Evolutionary conservation across 805 yeast species (phyloP).

Genomic region (Candida ipomoeae): DNA sequence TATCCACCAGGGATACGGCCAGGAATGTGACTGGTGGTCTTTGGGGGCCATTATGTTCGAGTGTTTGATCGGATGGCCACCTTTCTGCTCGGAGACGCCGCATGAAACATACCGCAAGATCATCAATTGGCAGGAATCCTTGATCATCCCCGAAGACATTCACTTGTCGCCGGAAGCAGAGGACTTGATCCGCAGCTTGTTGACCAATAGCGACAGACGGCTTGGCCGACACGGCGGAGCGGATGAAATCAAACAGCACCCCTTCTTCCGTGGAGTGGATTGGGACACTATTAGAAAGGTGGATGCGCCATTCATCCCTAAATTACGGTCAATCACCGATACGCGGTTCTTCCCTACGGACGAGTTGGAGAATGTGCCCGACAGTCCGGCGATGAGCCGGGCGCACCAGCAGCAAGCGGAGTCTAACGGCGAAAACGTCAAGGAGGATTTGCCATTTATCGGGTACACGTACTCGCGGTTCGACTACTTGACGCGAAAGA

Average conservation of each 20-base stretch:
- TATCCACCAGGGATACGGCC: slow-evolving; percentile 90
- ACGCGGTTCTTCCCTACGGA: slow-evolving; percentile 98
- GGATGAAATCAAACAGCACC: slow-evolving; percentile 83
- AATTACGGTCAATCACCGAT: slow-evolving; percentile 86
- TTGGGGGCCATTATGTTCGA: slow-evolving; percentile 95
- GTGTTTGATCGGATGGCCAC: slow-evolving; percentile 96
- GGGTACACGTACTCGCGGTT: slow-evolving; percentile 96
- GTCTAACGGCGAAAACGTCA: slow-evolving; percentile 45
- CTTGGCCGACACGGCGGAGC: slow-evolving; percentile 91
- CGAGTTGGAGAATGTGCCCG: slow-evolving; percentile 92
- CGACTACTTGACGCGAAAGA: slow-evolving; percentile 81
- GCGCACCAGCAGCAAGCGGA: slow-evolving; percentile 65
- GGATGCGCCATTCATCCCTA: slow-evolving; percentile 92
- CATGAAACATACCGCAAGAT: slow-evolving; percentile 91
- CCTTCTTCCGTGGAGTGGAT: slow-evolving; percentile 93
- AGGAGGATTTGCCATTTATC: slow-evolving; percentile 93
- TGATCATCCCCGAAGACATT: slow-evolving; percentile 86
- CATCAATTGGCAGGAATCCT: slow-evolving; percentile 83
- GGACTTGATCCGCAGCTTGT: slow-evolving; percentile 71
- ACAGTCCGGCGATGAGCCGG: slow-evolving; percentile 56
- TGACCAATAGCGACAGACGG: slow-evolving; percentile 75
- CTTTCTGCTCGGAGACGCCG: slow-evolving; percentile 91
- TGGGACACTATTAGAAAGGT: slow-evolving; percentile 87
- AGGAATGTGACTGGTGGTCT: slow-evolving; percentile 98
- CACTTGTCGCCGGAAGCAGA: slow-evolving; percentile 87